phyloP scores from a whole-genome alignment of 306 rosid species.

The Prunus mume region DNA sequence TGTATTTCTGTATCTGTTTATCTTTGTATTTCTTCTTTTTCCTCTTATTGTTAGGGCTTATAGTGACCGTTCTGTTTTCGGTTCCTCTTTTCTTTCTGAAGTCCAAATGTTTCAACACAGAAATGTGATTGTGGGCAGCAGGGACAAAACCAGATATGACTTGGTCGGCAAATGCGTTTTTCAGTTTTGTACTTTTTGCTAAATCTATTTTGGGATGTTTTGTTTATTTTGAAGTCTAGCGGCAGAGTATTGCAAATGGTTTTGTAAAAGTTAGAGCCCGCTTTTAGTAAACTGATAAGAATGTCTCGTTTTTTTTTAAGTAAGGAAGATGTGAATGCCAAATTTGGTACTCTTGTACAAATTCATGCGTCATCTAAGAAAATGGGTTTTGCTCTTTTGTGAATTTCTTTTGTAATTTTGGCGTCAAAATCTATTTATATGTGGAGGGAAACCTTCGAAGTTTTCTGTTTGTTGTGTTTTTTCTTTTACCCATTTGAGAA shows the following conservation, averaged over 20 bases:
- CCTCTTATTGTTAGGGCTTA: not conserved
- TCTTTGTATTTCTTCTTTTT: not conserved
- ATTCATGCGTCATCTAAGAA: not conserved
- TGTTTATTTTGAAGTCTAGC: too few species aligned
- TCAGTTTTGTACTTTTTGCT: not conserved
- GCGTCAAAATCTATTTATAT: not conserved
- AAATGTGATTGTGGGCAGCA: not conserved
- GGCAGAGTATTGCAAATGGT: not conserved
- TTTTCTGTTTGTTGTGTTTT: not conserved
- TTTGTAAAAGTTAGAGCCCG: not conserved
- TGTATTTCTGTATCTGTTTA: too few species aligned
- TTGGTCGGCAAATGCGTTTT: not conserved
- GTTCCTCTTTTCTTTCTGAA: not conserved
- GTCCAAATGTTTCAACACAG: too few species aligned
- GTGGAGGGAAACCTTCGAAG: not conserved
- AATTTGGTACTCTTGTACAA: not conserved
- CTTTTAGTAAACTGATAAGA: slow-evolving; percentile 1
- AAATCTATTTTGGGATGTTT: not conserved
- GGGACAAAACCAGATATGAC: not conserved
- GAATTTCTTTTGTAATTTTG: slow-evolving; percentile 10
- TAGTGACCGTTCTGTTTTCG: not conserved
- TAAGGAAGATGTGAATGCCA: not conserved
- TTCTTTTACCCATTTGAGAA: not conserved
- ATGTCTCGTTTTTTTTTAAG: not conserved
- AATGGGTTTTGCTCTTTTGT: not conserved